Evolutionary conservation across 169 alveolate genomes (phyloP), one percentile per base, ranked within the genome.

Genomic region (Eimeria maxima): DNA sequence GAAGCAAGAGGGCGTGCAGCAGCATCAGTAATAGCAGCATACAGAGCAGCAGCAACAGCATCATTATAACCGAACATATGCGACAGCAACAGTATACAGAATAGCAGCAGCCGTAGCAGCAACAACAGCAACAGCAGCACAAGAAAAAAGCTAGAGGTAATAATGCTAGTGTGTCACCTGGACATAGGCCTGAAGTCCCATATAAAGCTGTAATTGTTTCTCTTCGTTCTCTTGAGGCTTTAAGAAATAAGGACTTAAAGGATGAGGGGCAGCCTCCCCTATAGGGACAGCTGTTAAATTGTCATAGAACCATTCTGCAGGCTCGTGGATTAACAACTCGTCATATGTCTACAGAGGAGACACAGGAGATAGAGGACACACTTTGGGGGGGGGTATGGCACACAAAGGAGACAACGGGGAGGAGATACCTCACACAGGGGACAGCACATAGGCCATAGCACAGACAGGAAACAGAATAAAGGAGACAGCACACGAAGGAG

Each of bases 301-400:
- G 55, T 96, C 97, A 94, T 96, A 96, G 87, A 96, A 95, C 89
- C 96, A 81, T 42, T 96, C 97, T 6, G 96, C 71, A 0, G 97
- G 97, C 80, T 96, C 97, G 80, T 69, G 89, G 78, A 96, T 94
- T 38, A 96, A 69, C 55, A 95, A 67, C 57, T 95, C 97, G 76
- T 96, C 97, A 38, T 91, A 76, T 22, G 97, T 96, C 96, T 96
- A 95, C 93, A 65, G 69, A 14, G 24, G 16, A 27, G 42, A 65
- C 47, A 45, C 24, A 55, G 38, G 53, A 24, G 38, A 33, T 4
- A 50, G 74, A 44, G 0, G 27, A 74, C 22, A 11, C 29, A 22
- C 3, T n/a, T n/a, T 33, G 38, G 38, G 38, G 38, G 38, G 38
- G 38, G 1, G 1, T 33, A 33, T 33, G 38, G 38, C 38, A 33